Conservation (phyloP, 768 basidiomycete genomes). For the Serendipita sp. region DNA sequence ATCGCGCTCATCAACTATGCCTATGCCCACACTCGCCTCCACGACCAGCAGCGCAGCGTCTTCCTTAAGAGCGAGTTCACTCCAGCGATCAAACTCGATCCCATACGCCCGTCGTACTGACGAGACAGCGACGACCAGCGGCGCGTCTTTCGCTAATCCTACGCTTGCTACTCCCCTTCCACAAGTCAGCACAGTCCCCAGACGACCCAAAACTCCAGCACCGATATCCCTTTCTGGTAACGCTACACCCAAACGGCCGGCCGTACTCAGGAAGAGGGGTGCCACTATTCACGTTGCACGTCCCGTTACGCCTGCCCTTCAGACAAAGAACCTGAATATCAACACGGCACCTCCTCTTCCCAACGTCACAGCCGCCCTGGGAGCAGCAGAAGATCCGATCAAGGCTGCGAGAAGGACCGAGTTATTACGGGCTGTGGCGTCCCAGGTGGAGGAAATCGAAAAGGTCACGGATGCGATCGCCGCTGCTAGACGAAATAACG, state of each 20-base stretch:
- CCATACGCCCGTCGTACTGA: neutral
- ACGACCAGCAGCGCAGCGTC: neutral
- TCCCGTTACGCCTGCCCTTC: neutral
- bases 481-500: neutral
- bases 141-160: neutral
- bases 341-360: neutral
- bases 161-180: neutral
- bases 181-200: neutral
- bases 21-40: neutral
- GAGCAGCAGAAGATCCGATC: neutral
- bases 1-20: neutral
- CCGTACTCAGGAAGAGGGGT: neutral
- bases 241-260: neutral
- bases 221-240: neutral
- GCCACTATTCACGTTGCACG: neutral
- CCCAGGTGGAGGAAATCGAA: neutral
- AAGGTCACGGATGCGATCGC: neutral
- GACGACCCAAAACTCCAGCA: neutral
- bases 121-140: neutral
- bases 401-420: neutral
- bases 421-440: neutral
- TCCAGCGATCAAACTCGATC: conserved; percentile 5
- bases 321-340: neutral
- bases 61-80: neutral
- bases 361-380: neutral